Base-by-base conservation (phyloP, 345 rosid genomes). In the Dipteronia dyeriana region DNA sequence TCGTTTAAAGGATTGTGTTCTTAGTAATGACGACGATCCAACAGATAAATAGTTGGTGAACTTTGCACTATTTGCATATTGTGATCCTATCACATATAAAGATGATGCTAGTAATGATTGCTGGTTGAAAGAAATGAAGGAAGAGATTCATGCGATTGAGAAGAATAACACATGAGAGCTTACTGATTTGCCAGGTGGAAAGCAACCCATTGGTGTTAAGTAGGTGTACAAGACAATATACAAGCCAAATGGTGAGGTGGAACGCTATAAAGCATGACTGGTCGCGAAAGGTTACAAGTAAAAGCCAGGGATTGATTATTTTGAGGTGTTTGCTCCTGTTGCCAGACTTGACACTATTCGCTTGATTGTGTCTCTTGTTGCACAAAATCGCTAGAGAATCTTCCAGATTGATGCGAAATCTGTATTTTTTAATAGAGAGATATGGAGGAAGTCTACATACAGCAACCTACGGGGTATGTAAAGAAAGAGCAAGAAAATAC, bases 221-320 rank as follows among this genome's bases (percentile, higher is more conserved):
- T 34, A 47, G 75, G 64, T 72, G 51, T 72, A 72, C 45, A 72
- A 72, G 66, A 72, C 12, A 4, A 72, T 56, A 63, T 25, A 64
- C n/a, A 64, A 64, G 26, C 68, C 26, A 5, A 22, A 60, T 60
- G 65, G 65, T 4, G 9, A 49, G 20, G 22, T 49, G 11, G 75
- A 25, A 1, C 19, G 10, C 13, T 71, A 22, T 5, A 53, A 71
- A 22, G 38, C 43, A 51, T 9, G 61, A 8, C 51, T 71, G 3
- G 61, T 70, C 4, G 49, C 4, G 25, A 71, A 71, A 71, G 45
- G 45, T 1, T 56, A 71, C 17, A 71, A 56, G 26, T 47, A 71
- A 71, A 71, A 71, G 26, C 75, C 38, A 57, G 9, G 25, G 1
- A 17, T 38, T 19, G 47, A 57, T 29, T 56, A n/a, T 20, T 72